These are phyloP conservation scores for Monosporozyma solicola DNA, from an alignment of 805 yeast genomes.

Conservation along the genomic window DNA sequence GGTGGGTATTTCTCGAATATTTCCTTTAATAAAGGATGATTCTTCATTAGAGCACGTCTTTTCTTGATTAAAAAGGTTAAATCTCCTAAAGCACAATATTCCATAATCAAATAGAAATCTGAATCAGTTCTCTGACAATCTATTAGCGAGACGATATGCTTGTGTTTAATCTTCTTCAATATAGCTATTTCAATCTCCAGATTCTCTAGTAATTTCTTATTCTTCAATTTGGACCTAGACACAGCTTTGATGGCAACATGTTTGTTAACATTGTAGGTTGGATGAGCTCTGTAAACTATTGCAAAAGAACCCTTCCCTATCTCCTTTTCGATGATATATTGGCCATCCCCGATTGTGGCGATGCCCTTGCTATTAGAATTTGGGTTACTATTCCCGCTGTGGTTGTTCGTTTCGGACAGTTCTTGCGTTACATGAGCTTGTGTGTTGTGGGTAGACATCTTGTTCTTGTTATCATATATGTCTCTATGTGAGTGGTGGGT, in stretches of 20 bases:
- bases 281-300: conserved; percentile 78
- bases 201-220: conserved; percentile 81
- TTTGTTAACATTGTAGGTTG: conserved; percentile 30
- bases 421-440: not conserved
- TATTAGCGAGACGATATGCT: conserved; percentile 80
- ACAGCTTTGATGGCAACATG: conserved; percentile 86
- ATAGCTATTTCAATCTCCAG: conserved; percentile 89
- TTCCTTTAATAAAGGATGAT: conserved; percentile 71
- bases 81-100: conserved; percentile 93
- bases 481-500: not conserved
- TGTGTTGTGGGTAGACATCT: not conserved
- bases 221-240: conserved; percentile 67
- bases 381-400: not conserved
- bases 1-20: conserved; percentile 77
- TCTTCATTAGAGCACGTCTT: conserved; percentile 57
- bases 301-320: conserved; percentile 97
- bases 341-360: conserved; percentile 10
- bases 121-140: conserved; percentile 73
- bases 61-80: conserved; percentile 77
- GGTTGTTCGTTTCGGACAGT: not conserved
- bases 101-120: conserved; percentile 89
- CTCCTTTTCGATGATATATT: conserved; percentile 36
- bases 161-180: conserved; percentile 78
- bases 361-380: conserved; percentile 3
- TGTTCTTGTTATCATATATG: not conserved